A percentile compares a stretch with the other conserved stretches of the same genome.
Conservation (phyloP, 2,329 filamentous ascomycete species). For the Fusarium subtropicale region DNA sequence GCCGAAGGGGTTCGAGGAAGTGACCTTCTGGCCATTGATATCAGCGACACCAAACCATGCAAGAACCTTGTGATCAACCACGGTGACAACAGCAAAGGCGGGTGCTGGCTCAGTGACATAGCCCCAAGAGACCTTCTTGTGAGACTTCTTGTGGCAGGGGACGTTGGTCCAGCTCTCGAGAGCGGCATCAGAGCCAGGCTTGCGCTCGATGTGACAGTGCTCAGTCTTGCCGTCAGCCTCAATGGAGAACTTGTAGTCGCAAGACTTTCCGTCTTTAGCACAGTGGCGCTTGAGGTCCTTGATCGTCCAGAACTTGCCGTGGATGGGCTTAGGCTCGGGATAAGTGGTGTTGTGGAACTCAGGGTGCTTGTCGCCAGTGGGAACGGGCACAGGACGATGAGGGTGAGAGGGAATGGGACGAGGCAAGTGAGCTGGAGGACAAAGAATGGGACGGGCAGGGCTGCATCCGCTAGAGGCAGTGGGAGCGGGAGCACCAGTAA, state of each 20-base stretch:
- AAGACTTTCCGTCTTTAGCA: conserved; percentile 19
- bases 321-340: conserved; percentile 14
- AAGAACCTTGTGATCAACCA: conserved; percentile 31
- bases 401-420: neutral
- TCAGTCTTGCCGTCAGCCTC: conserved; percentile 32
- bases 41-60: conserved; percentile 38
- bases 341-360: neutral
- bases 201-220: conserved; percentile 31
- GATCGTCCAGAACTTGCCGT: conserved; percentile 29
- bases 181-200: conserved; percentile 24
- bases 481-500: neutral
- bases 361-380: neutral
- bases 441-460: conserved; percentile 18
- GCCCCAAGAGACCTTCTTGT: conserved; percentile 34
- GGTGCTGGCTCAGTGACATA: conserved; percentile 34
- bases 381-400: neutral
- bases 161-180: conserved; percentile 36
- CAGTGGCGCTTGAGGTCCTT: conserved; percentile 35
- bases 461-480: conserved; percentile 21
- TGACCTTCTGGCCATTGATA: conserved; percentile 35
- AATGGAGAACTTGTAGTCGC: conserved; percentile 38
- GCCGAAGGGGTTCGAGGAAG: conserved; percentile 27
- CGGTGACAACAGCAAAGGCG: conserved; percentile 34
- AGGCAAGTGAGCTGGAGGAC: conserved; percentile 17
- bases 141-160: conserved; percentile 27